phyloP scores from a whole-genome alignment of 768 basidiomycete genomes.

The Kwoniella botswanensis region DNA sequence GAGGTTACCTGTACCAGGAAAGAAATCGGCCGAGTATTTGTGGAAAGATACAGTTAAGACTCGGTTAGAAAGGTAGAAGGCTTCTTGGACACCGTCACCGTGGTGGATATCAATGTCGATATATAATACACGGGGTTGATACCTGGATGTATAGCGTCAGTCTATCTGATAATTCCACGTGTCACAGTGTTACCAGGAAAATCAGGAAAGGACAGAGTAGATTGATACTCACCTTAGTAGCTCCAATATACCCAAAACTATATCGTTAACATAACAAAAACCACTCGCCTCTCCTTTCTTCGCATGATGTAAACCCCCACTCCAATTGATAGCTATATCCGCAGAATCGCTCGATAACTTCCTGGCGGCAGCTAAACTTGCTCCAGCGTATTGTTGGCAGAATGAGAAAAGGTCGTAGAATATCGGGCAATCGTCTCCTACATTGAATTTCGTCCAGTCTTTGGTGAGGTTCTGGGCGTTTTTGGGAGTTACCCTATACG shows the following conservation, averaged over 20 bases:
- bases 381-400: conserved; percentile 91
- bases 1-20: conserved; percentile 94
- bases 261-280: conserved; percentile 98
- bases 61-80: conserved; percentile 96
- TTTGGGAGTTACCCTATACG: conserved; percentile 78
- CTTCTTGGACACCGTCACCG: conserved; percentile 96
- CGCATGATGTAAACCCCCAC: conserved; percentile 95
- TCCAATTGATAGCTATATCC: conserved; percentile 99
- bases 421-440: conserved; percentile 95
- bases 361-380: conserved; percentile 84
- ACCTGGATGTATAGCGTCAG: conserved; percentile 61
- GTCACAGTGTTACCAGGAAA: conserved; percentile 6
- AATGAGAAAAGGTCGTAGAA: conserved; percentile 95
- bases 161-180: too few relatives aligned
- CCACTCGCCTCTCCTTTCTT: conserved; percentile 98
- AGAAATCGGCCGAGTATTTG: conserved; percentile 98
- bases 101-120: conserved; percentile 99
- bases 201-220: conserved; percentile 11
- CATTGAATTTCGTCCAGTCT: conserved; percentile 76
- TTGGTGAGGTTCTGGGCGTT: conserved; percentile 55
- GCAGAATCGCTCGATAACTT: conserved; percentile 82
- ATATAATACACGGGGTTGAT: conserved; percentile 91
- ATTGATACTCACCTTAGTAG: conserved; percentile 70
- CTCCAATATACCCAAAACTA: conserved; percentile 91
- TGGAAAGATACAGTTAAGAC: conserved; percentile 99